Percentiles rank a stretch among this genome's conserved stretches.
These are phyloP conservation scores for Brasenia schreberi DNA, from an alignment of 164 flowering plant species.

Conservation along the genomic window DNA sequence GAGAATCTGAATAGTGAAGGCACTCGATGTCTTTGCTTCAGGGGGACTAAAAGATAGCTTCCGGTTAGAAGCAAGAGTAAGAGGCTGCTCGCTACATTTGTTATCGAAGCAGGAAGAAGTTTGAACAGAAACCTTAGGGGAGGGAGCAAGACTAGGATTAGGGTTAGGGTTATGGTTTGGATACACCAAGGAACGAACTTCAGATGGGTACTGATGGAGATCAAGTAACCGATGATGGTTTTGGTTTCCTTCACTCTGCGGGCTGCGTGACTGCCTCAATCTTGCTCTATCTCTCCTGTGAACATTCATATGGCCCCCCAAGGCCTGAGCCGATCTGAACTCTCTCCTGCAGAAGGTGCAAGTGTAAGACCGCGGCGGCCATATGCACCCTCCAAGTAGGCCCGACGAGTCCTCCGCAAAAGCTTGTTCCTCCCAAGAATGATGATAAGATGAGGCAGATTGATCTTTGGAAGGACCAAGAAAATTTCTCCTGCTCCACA, in stretches of 20 bases:
- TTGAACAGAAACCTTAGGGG: conserved; percentile 32
- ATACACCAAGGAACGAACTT: conserved; percentile 23
- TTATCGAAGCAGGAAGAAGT: conserved; percentile 5
- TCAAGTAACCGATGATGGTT: conserved; percentile 12
- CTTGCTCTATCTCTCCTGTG: conserved; percentile 85
- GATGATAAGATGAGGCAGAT: conserved; percentile 7
- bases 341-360: conserved; percentile 83
- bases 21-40: conserved; percentile 14
- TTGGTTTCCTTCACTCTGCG: conserved; percentile 12
- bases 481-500: conserved; percentile 39
- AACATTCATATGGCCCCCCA: conserved; percentile 96
- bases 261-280: conserved; percentile 39
- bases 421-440: conserved; percentile 92
- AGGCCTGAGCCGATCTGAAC: conserved; percentile 88
- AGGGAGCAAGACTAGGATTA: conserved; percentile 12
- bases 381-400: conserved; percentile 56
- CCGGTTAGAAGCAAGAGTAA: conserved; percentile 8
- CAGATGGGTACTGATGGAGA: conserved; percentile 19
- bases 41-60: conserved; percentile 11
- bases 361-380: conserved; percentile 92
- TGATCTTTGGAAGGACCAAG: conserved; percentile 15
- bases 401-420: conserved; percentile 86
- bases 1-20: conserved; percentile 10
- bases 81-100: conserved; percentile 8
- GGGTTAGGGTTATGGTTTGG: conserved; percentile 32